These are phyloP conservation scores for Mortierella sp. DNA, from an alignment of 371 early-diverging fungal genomes.

Conservation along the genomic window DNA sequence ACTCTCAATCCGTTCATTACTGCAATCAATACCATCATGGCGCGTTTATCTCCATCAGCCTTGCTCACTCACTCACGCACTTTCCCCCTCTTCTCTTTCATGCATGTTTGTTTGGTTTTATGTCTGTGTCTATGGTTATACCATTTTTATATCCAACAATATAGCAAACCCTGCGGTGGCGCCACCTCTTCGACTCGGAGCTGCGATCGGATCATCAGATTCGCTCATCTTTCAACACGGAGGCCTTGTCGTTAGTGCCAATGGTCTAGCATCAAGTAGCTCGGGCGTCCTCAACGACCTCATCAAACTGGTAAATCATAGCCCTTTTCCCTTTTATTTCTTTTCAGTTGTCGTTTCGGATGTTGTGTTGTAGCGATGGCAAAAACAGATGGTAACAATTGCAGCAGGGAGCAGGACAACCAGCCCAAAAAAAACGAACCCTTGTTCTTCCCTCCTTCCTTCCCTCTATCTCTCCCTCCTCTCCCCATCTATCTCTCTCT, in stretches of 20 bases:
- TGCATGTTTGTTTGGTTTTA: background rate
- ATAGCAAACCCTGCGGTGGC: slow-evolving; percentile 38
- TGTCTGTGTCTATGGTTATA: background rate
- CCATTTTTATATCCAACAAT: too few species aligned
- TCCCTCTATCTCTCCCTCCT: background rate
- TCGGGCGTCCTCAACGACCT: slow-evolving; percentile 44
- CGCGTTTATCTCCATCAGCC: background rate
- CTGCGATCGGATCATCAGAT: slow-evolving; percentile 42
- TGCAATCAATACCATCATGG: background rate
- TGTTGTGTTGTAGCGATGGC: background rate
- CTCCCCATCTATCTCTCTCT: background rate
- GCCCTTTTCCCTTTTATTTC: background rate
- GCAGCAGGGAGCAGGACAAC: too few species aligned
- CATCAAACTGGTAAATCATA: slow-evolving; percentile 44
- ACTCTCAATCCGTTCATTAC: background rate
- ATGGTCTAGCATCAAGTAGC: slow-evolving; percentile 21
- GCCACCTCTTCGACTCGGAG: slow-evolving; percentile 38
- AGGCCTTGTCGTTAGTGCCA: slow-evolving; percentile 29
- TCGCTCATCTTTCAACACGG: slow-evolving; percentile 34
- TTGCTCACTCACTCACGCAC: background rate
- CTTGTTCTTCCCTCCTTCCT: background rate
- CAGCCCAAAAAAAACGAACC: background rate
- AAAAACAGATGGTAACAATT: background rate
- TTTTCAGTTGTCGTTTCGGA: background rate
- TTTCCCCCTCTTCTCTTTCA: background rate